Evolutionary conservation across 306 rosid genomes (phyloP), one percentile per base, ranked within the genome.

Genomic region (Echinosophora koreensis): DNA sequence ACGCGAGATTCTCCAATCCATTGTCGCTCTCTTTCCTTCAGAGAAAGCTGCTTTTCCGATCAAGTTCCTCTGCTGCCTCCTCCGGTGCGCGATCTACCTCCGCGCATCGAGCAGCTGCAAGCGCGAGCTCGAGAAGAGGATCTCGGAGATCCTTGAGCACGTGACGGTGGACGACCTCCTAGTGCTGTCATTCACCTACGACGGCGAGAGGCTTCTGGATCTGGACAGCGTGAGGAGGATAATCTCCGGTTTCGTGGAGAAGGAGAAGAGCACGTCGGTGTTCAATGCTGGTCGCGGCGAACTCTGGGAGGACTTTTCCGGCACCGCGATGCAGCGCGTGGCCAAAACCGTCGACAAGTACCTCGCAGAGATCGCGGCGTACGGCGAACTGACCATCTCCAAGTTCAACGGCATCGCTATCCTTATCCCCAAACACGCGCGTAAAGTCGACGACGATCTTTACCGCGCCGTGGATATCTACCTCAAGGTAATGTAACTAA

Each of bases 51-150:
- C 89, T 4, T 82, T 95, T 27, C 99, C 94, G 3, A 86, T 92
- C 77, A 85, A 89, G 80, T 95, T 95, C 87, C 94, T 95, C 78
- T 95, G 97, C 77, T 89, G 92, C 72, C 85, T 92, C n/a, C 94
- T 92, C 64, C 88, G 97, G 0, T 88, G 97, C n/a, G 94, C 92
- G 2, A 90, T 75, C 44, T 86, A 81, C 67, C 88, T 95, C 38
- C 70, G 50, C 54, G 89, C 95, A 1, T 88, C 96, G 2, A 63
- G 52, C n/a, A 16, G 56, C 2, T 84, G 92, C 81, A 90, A 81
- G 81, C 83, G 69, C 77, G 92, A 92, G 80, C 87, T 92, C 9
- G 97, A 95, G 89, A 88, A 85, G 76, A 76, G 90, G 35, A 85
- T 90, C 60, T 77, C 92, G 5, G 82, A 65, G 50, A 85, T 89